Evolutionary conservation across 345 rosid genomes (phyloP).

Genomic region (Aegle marmelos): DNA sequence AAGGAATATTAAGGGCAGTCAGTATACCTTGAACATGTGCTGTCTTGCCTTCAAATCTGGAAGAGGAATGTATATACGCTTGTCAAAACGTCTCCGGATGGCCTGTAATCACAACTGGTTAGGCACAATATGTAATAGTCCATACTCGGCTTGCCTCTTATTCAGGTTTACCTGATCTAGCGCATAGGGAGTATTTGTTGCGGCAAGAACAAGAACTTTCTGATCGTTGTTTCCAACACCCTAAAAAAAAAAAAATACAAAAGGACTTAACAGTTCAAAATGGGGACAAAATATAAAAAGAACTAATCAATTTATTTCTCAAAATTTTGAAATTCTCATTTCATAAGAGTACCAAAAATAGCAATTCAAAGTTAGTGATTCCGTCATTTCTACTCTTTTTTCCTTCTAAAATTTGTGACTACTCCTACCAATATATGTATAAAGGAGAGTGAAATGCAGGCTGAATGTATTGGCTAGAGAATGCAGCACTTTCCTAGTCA

Average conservation of each 20-base stretch:
- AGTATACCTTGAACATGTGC: conserved; percentile 82
- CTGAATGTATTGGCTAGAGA: not conserved
- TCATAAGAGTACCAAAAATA: not conserved
- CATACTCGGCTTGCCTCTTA: not conserved
- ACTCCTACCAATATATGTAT: not conserved
- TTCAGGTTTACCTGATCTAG: conserved; percentile 65
- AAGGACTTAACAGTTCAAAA: conserved; percentile 1
- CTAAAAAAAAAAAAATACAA: too few relatives aligned
- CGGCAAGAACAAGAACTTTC: conserved; percentile 96
- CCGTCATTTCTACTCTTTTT: not conserved
- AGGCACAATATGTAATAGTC: conserved; percentile 18
- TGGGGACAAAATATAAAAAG: not conserved
- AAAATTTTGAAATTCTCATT: not conserved
- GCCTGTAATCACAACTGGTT: conserved; percentile 56
- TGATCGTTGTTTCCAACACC: conserved; percentile 89
- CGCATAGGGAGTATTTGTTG: conserved; percentile 92
- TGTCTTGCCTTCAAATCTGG: conserved; percentile 90
- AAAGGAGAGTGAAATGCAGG: not conserved
- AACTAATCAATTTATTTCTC: not conserved
- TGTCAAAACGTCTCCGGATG: conserved; percentile 89
- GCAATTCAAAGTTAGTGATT: not conserved
- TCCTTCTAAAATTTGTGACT: not conserved
- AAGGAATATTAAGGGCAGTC: not conserved
- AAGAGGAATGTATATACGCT: conserved; percentile 94
- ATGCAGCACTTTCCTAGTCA: not conserved